Evolutionary conservation across 2,329 filamentous ascomycete genomes (phyloP).

Genomic region (Fusarium zealandicum): DNA sequence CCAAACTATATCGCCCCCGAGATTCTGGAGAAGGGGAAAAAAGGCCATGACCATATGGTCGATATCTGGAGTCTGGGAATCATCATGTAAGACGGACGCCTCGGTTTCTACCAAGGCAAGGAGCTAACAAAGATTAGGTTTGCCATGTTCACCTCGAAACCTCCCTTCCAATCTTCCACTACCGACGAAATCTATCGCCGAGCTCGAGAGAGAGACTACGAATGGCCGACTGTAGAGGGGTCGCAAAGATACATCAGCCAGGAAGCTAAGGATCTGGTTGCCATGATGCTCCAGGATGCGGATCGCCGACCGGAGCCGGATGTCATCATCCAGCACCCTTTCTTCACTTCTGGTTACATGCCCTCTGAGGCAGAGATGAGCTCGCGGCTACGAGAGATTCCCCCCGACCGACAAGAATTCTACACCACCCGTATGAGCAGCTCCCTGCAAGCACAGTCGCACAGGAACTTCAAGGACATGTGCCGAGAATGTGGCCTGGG

Average conservation of each 20-base stretch:
- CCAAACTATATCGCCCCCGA: constrained; percentile 99
- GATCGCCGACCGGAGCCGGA: constrained; percentile 79
- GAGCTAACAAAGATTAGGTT: constrained; percentile 63
- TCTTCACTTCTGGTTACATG: constrained; percentile 80
- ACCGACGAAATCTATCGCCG: constrained; percentile 85
- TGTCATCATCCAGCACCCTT: constrained; percentile 78
- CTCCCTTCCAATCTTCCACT: constrained; percentile 92
- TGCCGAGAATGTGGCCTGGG: constrained; percentile 67
- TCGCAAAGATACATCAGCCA: constrained; percentile 74
- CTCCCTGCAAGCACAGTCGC: constrained; percentile 55
- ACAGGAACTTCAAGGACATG: constrained; percentile 62
- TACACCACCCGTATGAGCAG: constrained; percentile 58
- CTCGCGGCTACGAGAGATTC: constrained; percentile 61
- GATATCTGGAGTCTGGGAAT: constrained; percentile 98
- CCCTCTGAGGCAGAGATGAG: constrained; percentile 68
- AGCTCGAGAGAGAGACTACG: constrained; percentile 75
- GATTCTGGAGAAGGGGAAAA: constrained; percentile 91
- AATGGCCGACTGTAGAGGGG: constrained; percentile 75
- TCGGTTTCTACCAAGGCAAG: background rate
- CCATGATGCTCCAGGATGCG: constrained; percentile 76
- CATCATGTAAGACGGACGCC: constrained; percentile 76
- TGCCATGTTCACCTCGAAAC: constrained; percentile 94
- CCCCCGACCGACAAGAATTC: constrained; percentile 66
- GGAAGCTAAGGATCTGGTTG: constrained; percentile 80
- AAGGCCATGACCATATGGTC: constrained; percentile 96